Percentiles rank a stretch among this genome's conserved stretches.
Conservation (phyloP, 805 yeast species). For the Nakazawaea anatomiae region DNA sequence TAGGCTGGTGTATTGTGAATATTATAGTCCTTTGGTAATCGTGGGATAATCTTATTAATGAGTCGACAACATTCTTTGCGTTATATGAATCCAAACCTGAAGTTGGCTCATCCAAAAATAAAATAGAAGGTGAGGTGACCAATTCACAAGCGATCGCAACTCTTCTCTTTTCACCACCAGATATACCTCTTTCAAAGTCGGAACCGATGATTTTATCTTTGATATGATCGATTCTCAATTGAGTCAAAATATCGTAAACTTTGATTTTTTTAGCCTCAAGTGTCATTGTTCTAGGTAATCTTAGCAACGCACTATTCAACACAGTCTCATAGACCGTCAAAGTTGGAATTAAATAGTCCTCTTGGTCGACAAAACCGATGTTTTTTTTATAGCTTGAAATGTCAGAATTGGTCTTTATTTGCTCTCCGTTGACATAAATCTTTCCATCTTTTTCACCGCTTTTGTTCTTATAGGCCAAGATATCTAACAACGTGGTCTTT, state of each 20-base stretch:
- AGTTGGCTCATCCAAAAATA: conserved; percentile 89
- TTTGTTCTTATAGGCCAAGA: conserved; percentile 83
- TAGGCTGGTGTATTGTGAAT: conserved; percentile 94
- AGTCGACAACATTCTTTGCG: conserved; percentile 86
- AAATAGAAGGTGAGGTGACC: conserved; percentile 79
- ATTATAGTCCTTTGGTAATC: conserved; percentile 83
- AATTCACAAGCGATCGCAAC: conserved; percentile 92
- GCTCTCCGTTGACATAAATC: conserved; percentile 71
- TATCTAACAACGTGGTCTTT: conserved; percentile 88
- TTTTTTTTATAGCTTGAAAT: conserved; percentile 51
- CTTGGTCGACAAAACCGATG: conserved; percentile 95
- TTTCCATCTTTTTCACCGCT: conserved; percentile 65
- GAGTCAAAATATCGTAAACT: conserved; percentile 79
- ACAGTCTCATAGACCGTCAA: conserved; percentile 95
- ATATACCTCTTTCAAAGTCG: conserved; percentile 84
- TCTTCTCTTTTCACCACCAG: conserved; percentile 89
- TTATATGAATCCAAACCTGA: conserved; percentile 93
- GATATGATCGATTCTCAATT: conserved; percentile 76
- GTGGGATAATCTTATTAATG: conserved; percentile 72
- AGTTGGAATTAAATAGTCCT: conserved; percentile 85
- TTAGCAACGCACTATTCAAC: conserved; percentile 79
- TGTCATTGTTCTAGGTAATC: conserved; percentile 82
- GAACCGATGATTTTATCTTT: conserved; percentile 86
- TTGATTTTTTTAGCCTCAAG: conserved; percentile 64
- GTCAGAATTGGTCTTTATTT: conserved; percentile 20